phyloP scores from a whole-genome alignment of 140 eudicot genomes.

The Senecio squalidus region DNA sequence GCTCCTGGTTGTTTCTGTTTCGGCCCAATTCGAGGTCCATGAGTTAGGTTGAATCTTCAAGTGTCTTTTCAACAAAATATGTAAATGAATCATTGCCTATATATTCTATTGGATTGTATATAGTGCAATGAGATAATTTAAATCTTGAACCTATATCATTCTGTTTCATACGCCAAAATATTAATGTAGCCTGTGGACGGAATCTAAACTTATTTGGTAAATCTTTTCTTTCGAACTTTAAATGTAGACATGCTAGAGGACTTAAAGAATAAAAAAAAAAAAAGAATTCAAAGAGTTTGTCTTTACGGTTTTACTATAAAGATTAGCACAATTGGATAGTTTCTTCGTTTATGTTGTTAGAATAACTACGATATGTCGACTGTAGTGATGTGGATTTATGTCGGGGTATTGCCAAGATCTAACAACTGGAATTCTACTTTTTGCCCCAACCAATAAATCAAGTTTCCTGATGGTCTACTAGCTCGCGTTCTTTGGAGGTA shows the following conservation, averaged over 20 bases:
- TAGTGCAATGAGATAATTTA: neutral
- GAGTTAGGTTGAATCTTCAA: slow-evolving; percentile 8
- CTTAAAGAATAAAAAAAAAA: neutral
- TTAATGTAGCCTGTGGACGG: neutral
- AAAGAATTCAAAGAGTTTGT: neutral
- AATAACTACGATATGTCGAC: neutral
- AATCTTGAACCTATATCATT: neutral
- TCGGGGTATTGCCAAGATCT: too few relatives aligned
- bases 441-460: too few relatives aligned
- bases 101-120: slow-evolving; percentile 1
- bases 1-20: slow-evolving; percentile 81
- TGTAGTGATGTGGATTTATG: neutral
- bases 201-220: too few relatives aligned
- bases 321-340: neutral
- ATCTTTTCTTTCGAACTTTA: too few relatives aligned
- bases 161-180: neutral
- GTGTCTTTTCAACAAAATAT: neutral
- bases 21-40: slow-evolving; percentile 69
- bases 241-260: too few relatives aligned
- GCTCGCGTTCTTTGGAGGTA: too few relatives aligned
- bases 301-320: neutral
- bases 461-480: too few relatives aligned
- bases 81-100: neutral
- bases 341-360: neutral
- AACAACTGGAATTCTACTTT: too few relatives aligned